These are phyloP conservation scores for Phaffia tasmanica DNA, from an alignment of 768 basidiomycete genomes.

Conservation along the genomic window DNA sequence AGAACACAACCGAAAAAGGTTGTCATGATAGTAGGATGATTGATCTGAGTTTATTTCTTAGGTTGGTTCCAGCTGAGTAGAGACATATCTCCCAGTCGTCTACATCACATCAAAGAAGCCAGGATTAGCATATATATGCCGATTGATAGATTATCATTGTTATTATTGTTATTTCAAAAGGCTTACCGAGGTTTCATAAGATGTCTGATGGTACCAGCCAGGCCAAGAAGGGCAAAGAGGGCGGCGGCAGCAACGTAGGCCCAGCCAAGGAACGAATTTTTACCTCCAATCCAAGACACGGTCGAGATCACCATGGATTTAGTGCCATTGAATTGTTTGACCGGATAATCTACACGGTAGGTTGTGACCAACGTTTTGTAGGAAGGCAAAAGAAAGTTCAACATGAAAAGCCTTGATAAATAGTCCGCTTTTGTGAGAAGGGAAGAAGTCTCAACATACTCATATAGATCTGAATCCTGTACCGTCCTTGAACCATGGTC, in stretches of 20 bases:
- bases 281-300: slow-evolving; percentile 96
- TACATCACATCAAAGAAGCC: neutral
- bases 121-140: neutral
- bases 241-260: slow-evolving; percentile 83
- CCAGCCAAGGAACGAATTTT: slow-evolving; percentile 97
- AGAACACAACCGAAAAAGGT: no score
- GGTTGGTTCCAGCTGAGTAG: slow-evolving; percentile 25
- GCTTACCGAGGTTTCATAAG: slow-evolving; percentile 66
- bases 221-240: slow-evolving; percentile 74
- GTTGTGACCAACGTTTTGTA: neutral
- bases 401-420: neutral
- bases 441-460: slow-evolving; percentile 35
- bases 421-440: neutral
- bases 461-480: slow-evolving; percentile 62
- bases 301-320: slow-evolving; percentile 96
- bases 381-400: neutral
- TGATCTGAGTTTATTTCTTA: neutral
- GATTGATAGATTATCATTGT: neutral
- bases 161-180: neutral
- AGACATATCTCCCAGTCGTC: slow-evolving; percentile 25
- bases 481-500: slow-evolving; percentile 58
- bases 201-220: slow-evolving; percentile 82
- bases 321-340: slow-evolving; percentile 77
- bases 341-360: slow-evolving; percentile 69
- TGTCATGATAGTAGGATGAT: no score